phyloP scores from a whole-genome alignment of 768 basidiomycete species.

The Rhodotorula toruloides region DNA sequence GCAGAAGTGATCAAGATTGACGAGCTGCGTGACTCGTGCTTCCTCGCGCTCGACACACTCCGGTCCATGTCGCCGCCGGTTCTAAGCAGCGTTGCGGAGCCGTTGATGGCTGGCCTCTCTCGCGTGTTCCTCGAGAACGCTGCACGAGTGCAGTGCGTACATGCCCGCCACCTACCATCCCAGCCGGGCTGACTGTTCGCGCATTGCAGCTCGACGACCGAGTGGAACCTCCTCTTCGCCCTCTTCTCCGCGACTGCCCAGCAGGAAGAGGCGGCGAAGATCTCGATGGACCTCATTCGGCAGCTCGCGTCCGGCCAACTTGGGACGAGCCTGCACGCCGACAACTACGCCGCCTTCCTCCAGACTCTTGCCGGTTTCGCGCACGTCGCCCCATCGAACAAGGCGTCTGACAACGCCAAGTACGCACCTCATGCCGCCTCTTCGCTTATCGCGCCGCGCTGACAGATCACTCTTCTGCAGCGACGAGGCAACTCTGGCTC shows the following conservation, averaged over 20 bases:
- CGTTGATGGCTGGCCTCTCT: slow-evolving; percentile 73
- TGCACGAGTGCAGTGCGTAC: slow-evolving; percentile 60
- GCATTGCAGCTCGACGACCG: slow-evolving; percentile 70
- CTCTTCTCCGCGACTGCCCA: slow-evolving; percentile 76
- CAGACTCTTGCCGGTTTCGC: slow-evolving; percentile 83
- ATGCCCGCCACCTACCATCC: background rate
- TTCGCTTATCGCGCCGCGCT: too few relatives aligned
- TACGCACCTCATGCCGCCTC: background rate
- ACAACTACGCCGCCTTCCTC: slow-evolving; percentile 75
- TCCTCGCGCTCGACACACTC: slow-evolving; percentile 84
- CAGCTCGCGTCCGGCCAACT: slow-evolving; percentile 62
- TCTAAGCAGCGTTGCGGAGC: slow-evolving; percentile 81
- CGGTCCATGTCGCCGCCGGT: slow-evolving; percentile 69
- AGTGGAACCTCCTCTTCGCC: slow-evolving; percentile 90
- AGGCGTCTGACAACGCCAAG: slow-evolving; percentile 27
- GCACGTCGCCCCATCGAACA: slow-evolving; percentile 52
- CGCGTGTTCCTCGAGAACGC: slow-evolving; percentile 71
- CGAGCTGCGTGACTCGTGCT: slow-evolving; percentile 83
- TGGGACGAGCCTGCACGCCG: slow-evolving; percentile 58
- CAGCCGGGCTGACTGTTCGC: background rate
- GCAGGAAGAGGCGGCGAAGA: slow-evolving; percentile 78
- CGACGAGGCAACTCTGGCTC: slow-evolving; percentile 64
- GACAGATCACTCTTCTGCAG: background rate
- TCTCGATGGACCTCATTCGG: slow-evolving; percentile 73
- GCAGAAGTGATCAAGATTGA: slow-evolving; percentile 76